Percentiles rank a stretch among this genome's conserved stretches.
Conservation (phyloP, 331 rosid genomes). For the Telfairia occidentalis region DNA sequence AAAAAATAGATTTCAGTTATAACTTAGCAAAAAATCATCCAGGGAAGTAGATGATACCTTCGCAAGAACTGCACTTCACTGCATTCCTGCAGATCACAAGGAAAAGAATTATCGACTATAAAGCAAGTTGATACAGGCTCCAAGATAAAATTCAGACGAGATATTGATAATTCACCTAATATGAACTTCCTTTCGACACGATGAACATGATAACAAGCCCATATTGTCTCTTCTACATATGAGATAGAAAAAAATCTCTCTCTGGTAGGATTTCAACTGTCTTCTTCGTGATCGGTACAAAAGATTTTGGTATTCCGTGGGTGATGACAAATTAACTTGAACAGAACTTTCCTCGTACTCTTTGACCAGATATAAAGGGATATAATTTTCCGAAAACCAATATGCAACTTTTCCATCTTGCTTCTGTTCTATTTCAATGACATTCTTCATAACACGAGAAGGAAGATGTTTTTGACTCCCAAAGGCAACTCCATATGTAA, state of each 20-base stretch:
- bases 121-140: conserved; percentile 2
- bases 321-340: conserved; percentile 22
- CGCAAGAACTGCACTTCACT: conserved; percentile 57
- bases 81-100: conserved; percentile 52
- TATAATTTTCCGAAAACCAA: conserved; percentile 76
- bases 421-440: conserved; percentile 51
- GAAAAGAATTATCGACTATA: conserved; percentile 19
- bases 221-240: conserved; percentile 73
- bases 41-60: conserved; percentile 40
- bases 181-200: conserved; percentile 50
- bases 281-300: conserved; percentile 31
- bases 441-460: conserved; percentile 73
- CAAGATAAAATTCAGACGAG: neutral
- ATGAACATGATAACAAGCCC: conserved; percentile 47
- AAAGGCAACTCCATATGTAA: conserved; percentile 60
- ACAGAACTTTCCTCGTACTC: conserved; percentile 53
- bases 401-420: conserved; percentile 49
- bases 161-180: conserved; percentile 35
- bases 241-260: conserved; percentile 67
- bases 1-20: neutral
- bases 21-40: neutral
- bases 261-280: conserved; percentile 35
- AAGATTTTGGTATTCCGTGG: conserved; percentile 28
- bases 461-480: conserved; percentile 93
- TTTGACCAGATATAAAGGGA: conserved; percentile 78